Evolutionary conservation across 2,329 filamentous ascomycete species (phyloP), one percentile per base, ranked within the genome.

Genomic region (Diaporthe sp.): DNA sequence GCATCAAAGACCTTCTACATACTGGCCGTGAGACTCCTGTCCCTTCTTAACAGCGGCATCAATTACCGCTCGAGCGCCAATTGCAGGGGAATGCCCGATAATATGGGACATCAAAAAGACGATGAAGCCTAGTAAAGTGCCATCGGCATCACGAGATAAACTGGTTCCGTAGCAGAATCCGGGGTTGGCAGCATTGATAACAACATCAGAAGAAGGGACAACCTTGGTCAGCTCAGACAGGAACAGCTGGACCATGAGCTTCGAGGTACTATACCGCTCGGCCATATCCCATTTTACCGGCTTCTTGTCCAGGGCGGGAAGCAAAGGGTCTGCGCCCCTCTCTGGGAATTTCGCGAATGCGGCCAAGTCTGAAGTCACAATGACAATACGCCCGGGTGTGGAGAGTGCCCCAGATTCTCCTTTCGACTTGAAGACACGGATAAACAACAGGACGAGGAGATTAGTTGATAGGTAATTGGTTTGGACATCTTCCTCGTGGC

Each of bases 231-330:
- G 75, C 72, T 81, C 79, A 4, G 77, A 75, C 13, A 84, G 42
- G 71, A 82, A 84, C 65, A 84, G 78, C 44, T 82, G 79, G 12
- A 77, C 79, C 1, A 84, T 73, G 0, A 81, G 76, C 75, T 84
- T 84, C 2, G 77, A 80, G 8, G 70, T 61, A 0, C 66, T 25
- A 32, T 77, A 74, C 2, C 72, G 47, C 35, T 77, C 76, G 30
- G 69, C 65, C 13, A 76, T 75, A 12, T 79, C 75, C 22, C 78
- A 73, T 15, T 70, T 75, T 30, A 17, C 6, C 1, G 51, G 35
- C 32, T 72, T 66, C 25, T 70, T 12, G 15, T 80, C 78, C 6
- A 81, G 58, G 2, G 77, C 73, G 0, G 76, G 42, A 2, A 79
- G 72, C 2, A 79, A 71, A 4, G 77, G 77, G 1, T 71, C 58